Base-by-base conservation (phyloP, 2,329 filamentous ascomycete species). In the Grosmannia clavigera region DNA sequence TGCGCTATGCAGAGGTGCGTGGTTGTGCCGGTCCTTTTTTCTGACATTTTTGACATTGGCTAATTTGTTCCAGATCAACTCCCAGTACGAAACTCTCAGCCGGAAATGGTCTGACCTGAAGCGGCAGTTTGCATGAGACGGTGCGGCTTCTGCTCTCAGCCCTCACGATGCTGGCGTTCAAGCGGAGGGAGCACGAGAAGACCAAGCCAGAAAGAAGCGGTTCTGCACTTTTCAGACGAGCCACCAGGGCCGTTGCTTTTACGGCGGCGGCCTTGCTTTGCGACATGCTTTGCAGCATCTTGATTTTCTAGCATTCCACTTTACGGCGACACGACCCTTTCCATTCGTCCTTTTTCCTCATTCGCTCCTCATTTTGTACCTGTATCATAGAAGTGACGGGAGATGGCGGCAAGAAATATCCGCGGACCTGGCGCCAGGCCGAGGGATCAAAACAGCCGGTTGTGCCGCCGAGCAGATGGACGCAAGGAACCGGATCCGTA, bases 1-100 rank as follows among this genome's bases (percentile, higher is more conserved):
- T 99, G 88, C 83, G 84, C 68, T 91, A 92, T 76, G 94, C 94
- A 59, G 90, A 96, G 85, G 92, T 96, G 80, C 78, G 86, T 77
- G 22, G 51, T 55, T 52, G 60, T 59, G 12, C 22, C 22, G 22
- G 33, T 25, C 19, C 46, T 9, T 57, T 60, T 48, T 61, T 33
- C 3, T 5, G 25, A 5, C 16, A 3, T 9, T 38, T 7, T 43
- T 10, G 33, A 3, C 22, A 6, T n/a, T 29, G 19, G 6, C 53
- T 56, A 40, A 56, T 40, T 4, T 1, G 12, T 38, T 29, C n/a
- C 67, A 90, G 87, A 81, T 90, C 65, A 88, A 87, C 67, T 76
- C 82, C 33, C 75, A 81, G 64, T 83, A 92, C 67, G 89, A 92
- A 71, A 81, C 82, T 7, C 80, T 92, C 52, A 84, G 78, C 64